Conservation (phyloP, 169 alveolate species). For the Amoebophrya sp. region DNA sequence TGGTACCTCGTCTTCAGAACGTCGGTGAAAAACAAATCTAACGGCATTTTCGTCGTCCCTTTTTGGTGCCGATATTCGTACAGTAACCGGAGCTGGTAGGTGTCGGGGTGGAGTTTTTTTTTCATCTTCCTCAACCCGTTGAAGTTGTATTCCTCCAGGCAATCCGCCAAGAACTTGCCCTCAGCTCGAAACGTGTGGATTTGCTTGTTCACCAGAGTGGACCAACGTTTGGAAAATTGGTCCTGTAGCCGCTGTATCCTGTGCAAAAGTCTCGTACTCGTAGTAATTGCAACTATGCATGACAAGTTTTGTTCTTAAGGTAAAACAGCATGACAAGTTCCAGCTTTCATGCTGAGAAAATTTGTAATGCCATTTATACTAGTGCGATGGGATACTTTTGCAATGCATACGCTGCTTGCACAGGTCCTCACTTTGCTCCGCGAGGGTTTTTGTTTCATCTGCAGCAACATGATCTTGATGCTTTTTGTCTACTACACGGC, state of each 20-base stretch:
- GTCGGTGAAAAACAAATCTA: not conserved
- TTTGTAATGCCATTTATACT: too few relatives aligned
- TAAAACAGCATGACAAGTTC: too few relatives aligned
- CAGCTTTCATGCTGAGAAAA: too few relatives aligned
- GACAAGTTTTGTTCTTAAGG: too few relatives aligned
- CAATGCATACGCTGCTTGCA: too few relatives aligned
- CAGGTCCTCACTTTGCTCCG: too few relatives aligned
- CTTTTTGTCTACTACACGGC: too few relatives aligned
- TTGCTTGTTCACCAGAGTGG: not conserved
- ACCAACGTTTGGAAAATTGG: not conserved
- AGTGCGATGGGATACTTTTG: too few relatives aligned
- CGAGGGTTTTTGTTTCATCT: too few relatives aligned
- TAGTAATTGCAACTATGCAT: too few relatives aligned
- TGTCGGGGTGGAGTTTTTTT: not conserved
- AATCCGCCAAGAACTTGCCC: not conserved
- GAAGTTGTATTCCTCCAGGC: not conserved
- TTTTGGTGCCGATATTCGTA: not conserved
- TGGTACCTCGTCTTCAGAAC: not conserved
- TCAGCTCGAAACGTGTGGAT: not conserved
- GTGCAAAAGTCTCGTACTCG: not conserved
- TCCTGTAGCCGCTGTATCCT: not conserved
- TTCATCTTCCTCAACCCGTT: not conserved
- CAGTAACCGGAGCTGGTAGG: not conserved
- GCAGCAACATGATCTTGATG: too few relatives aligned
- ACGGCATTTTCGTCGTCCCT: not conserved